Base-by-base conservation (phyloP, 805 yeast species). In the Zygosaccharomyces rouxii region DNA sequence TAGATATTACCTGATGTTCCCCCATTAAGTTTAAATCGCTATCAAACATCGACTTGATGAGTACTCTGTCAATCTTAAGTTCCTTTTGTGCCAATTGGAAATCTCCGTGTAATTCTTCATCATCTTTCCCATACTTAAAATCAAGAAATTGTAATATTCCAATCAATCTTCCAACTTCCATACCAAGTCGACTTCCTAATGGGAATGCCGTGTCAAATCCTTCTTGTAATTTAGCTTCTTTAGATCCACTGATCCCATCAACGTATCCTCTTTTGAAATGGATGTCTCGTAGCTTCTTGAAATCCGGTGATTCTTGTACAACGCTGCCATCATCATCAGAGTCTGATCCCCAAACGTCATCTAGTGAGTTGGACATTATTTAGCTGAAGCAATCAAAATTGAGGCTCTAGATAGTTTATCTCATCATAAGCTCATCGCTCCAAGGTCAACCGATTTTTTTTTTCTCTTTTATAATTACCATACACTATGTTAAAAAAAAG, bases 141-240 rank as follows among this genome's bases (percentile, higher is more conserved):
- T 54, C 54, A 14, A 71, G 46, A 2, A 56, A 51, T 50, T 78
- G 82, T 14, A 81, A 62, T 1, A 52, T 53, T 7, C 90, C 87
- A 11, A 89, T 52, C 0, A 89, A 69, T 40, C 66, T 63, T 0
- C 98, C 98, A 0, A 81, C 83, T 13, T 69, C 55, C 0, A 77
- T 68, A 0, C 96, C 97, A 1, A 89, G 52, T 2, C 59, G 60
- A 0, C 94, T 88, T 1, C 98, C 98, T 2, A 69, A 58, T 0
- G 87, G 88, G 55, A 81, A 90, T 0, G 92, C 92, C 2, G 70
- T 74, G 62, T 90, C 95, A 60, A 92, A 90, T 0, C 96, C 97
- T 10, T 70, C 60, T 60, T 90, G 97, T 21, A 89, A 68, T 35
- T 83, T 78, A 6, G 67, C 66, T 55, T 86, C 95, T 57, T 87